Base-by-base conservation (phyloP, 225 moss, liverwort and hornwort species). In the Sphagnum tenellum region DNA sequence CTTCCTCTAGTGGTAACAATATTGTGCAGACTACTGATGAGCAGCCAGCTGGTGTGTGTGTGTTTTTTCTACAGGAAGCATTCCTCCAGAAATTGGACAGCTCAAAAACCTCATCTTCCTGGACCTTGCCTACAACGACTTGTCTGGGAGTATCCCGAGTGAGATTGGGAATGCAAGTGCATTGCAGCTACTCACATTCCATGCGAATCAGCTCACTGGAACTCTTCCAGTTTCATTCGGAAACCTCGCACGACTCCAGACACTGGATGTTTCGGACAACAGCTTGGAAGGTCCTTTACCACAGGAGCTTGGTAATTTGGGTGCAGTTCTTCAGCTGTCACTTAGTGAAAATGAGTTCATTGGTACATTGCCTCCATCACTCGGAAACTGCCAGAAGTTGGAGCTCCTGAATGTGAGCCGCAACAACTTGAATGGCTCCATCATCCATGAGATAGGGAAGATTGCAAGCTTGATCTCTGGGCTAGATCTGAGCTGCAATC, bases 191-290 rank as follows among this genome's bases (percentile, higher is more conserved):
- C 7, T 75, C 66, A 72, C 78, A 69, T 46, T 80, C 57, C 74
- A 75, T 3, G 74, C 47, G 45, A 85, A 85, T 54, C 54, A 66
- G 29, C 67, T 85, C 9, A 65, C 67, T 1, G 85, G 85, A 3
- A 62, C 68, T 44, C 65, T 85, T 44, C 85, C 85, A 45, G 62
- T 79, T 13, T 55, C 71, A 51, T 68, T 85, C 0, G 85, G 85
- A 45, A 60, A 53, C 9, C 71, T 85, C 3, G 48, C 50, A 3
- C 60, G 46, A 29, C 71, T 85, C 29, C 63, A 78, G 61, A 77
- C 81, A 54, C 73, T 85, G 75, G 80, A 77, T 44, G 67, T 80
- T 49, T 75, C 75, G 66, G 56, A 29, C 49, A 84, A 84, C 65
- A 69, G 67, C 59, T 69, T 84, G 4, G 69, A 76, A 29, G 83